A percentile compares a stretch with the other conserved stretches of the same genome.
Evolutionary conservation across 2,329 filamentous ascomycete species (phyloP).

Genomic region (Cladosporium sphaerospermum): DNA sequence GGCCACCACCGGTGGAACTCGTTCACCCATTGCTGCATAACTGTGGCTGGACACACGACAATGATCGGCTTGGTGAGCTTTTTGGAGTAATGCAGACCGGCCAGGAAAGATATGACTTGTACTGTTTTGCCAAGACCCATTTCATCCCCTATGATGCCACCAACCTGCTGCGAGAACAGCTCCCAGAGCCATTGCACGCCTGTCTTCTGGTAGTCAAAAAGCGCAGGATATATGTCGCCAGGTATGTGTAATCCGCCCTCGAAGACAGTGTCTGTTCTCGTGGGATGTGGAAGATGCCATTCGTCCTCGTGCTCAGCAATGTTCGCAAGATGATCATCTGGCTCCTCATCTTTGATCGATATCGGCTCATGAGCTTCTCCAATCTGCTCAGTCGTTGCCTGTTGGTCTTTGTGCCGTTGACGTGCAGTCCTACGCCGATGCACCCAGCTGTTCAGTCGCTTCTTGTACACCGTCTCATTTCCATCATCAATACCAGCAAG

Average conservation of each 20-base stretch:
- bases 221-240: slow-evolving; percentile 83
- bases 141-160: slow-evolving; percentile 92
- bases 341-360: slow-evolving; percentile 14
- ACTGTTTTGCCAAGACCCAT: slow-evolving; percentile 99
- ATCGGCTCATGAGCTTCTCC: background rate
- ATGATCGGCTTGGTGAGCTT: slow-evolving; percentile 79
- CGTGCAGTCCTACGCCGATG: slow-evolving; percentile 56
- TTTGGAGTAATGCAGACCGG: slow-evolving; percentile 85
- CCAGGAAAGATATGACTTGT: slow-evolving; percentile 73
- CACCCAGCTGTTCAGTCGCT: slow-evolving; percentile 70
- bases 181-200: slow-evolving; percentile 96
- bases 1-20: slow-evolving; percentile 99
- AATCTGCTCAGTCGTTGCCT: slow-evolving; percentile 12
- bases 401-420: slow-evolving; percentile 26
- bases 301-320: slow-evolving; percentile 47
- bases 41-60: slow-evolving; percentile 86
- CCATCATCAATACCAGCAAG: slow-evolving; percentile 75
- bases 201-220: slow-evolving; percentile 97
- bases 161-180: slow-evolving; percentile 79
- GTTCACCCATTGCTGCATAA: slow-evolving; percentile 96
- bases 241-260: slow-evolving; percentile 74
- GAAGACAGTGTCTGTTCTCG: slow-evolving; percentile 67
- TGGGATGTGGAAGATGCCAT: slow-evolving; percentile 83
- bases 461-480: slow-evolving; percentile 73
- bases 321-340: slow-evolving; percentile 30